Conservation (phyloP, 164 flowering plant species). For the Pachysandra terminalis region DNA sequence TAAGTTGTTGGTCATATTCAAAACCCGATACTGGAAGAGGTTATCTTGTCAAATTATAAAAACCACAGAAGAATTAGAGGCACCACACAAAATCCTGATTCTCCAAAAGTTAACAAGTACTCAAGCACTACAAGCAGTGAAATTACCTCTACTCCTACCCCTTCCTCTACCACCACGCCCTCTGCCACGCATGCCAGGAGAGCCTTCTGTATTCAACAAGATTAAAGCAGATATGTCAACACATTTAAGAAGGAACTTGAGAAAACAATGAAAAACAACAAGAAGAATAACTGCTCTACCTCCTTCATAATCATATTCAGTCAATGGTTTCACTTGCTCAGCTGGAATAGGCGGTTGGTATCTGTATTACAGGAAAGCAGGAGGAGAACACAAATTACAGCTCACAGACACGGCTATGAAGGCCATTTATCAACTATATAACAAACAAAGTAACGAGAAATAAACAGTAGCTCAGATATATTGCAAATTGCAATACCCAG, state of each 20-base stretch:
- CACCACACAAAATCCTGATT: too few species aligned
- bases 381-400: not conserved
- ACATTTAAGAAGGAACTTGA: not conserved
- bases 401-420: not conserved
- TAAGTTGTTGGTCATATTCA: too few species aligned
- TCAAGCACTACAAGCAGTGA: not conserved
- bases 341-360: slow-evolving; percentile 61
- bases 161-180: slow-evolving; percentile 39
- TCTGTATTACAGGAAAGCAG: slow-evolving; percentile 23
- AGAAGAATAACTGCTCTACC: slow-evolving; percentile 26
- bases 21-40: too few species aligned
- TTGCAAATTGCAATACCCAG: too few species aligned
- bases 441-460: not conserved
- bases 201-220: slow-evolving; percentile 24
- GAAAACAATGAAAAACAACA: not conserved
- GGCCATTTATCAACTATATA: not conserved
- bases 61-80: too few species aligned
- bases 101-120: not conserved
- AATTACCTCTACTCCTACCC: slow-evolving; percentile 37
- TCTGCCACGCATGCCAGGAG: slow-evolving; percentile 31
- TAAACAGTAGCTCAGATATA: too few species aligned
- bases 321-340: slow-evolving; percentile 58
- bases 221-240: not conserved
- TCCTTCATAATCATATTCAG: slow-evolving; percentile 48
- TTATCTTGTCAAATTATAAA: too few species aligned